Conservation (phyloP, 2,329 filamentous ascomycete genomes). For the Apiospora phragmitis region DNA sequence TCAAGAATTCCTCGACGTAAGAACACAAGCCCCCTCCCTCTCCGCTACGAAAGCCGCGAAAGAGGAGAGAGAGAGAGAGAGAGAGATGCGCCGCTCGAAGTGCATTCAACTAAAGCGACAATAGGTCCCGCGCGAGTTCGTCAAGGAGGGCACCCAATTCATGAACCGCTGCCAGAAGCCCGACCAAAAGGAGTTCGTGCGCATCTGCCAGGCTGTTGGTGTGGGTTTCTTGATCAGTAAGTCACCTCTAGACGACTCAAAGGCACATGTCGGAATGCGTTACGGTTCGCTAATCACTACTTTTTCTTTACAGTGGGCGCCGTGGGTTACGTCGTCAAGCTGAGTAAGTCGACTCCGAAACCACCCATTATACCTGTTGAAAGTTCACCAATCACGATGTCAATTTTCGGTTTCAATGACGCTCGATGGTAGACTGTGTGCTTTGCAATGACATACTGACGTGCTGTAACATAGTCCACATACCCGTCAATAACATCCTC, state of each 20-base stretch:
- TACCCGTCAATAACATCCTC: constrained; percentile 70
- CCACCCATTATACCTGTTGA: background rate
- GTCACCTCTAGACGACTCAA: background rate
- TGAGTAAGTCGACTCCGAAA: constrained; percentile 49
- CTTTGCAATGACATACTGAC: background rate
- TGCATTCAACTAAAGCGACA: constrained; percentile 67
- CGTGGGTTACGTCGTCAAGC: constrained; percentile 70
- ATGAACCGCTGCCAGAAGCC: constrained; percentile 63
- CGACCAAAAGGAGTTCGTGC: constrained; percentile 55
- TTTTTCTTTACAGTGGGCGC: constrained; percentile 38
- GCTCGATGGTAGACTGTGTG: background rate
- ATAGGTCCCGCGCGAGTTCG: constrained; percentile 60
- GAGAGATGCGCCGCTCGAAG: constrained; percentile 41
- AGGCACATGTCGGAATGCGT: background rate
- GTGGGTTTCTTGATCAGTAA: constrained; percentile 65
- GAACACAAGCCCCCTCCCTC: background rate
- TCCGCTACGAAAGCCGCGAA: background rate
- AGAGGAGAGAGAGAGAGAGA: no score
- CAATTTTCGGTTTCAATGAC: background rate
- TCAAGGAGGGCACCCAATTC: constrained; percentile 63
- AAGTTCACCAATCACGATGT: background rate
- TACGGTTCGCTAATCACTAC: constrained; percentile 41
- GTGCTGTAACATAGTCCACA: constrained; percentile 52
- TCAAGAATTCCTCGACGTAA: constrained; percentile 17
- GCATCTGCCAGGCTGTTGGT: constrained; percentile 59